A percentile compares a stretch with the other conserved stretches of the same genome.
Conservation (phyloP, 495 filamentous ascomycete species). For the Hypoxylon lenormandii region DNA sequence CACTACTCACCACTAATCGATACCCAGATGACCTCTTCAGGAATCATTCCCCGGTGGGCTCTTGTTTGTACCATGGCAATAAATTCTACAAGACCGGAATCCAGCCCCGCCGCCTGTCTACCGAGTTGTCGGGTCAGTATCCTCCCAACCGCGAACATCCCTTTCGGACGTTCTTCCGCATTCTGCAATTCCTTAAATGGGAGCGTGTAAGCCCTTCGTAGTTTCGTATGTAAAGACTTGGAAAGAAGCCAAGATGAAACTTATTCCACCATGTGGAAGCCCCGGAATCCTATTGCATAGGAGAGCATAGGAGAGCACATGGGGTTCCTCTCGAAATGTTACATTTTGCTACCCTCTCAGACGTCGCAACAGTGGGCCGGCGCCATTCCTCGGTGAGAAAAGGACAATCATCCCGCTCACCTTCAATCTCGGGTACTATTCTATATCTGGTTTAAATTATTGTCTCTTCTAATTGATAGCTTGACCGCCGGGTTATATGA, state of each 20-base stretch:
- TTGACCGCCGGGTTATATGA: constrained; percentile 13
- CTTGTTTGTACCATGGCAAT: constrained; percentile 25
- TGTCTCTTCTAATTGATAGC: not conserved
- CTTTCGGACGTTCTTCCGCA: constrained; percentile 39
- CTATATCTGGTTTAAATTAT: constrained; percentile 1
- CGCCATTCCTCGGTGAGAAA: constrained; percentile 20
- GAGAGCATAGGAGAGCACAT: constrained; percentile 29
- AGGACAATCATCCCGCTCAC: constrained; percentile 11
- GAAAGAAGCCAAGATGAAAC: constrained; percentile 24
- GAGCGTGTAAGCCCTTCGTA: not conserved
- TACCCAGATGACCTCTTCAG: constrained; percentile 6
- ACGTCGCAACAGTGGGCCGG: constrained; percentile 30
- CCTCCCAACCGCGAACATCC: constrained; percentile 32
- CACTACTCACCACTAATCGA: constrained; percentile 20
- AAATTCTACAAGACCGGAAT: constrained; percentile 7
- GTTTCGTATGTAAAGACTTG: constrained; percentile 1
- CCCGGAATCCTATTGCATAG: constrained; percentile 14
- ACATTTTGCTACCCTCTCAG: constrained; percentile 30
- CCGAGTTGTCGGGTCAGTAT: constrained; percentile 41
- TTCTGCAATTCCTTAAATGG: constrained; percentile 15
- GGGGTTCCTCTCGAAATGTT: constrained; percentile 32
- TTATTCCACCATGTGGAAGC: constrained; percentile 18
- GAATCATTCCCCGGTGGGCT: constrained; percentile 30
- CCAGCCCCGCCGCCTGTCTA: constrained; percentile 27
- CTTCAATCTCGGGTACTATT: constrained; percentile 1